Evolutionary conservation across 2,329 filamentous ascomycete genomes (phyloP).

Genomic region (Pseudocercospora macadamiae): DNA sequence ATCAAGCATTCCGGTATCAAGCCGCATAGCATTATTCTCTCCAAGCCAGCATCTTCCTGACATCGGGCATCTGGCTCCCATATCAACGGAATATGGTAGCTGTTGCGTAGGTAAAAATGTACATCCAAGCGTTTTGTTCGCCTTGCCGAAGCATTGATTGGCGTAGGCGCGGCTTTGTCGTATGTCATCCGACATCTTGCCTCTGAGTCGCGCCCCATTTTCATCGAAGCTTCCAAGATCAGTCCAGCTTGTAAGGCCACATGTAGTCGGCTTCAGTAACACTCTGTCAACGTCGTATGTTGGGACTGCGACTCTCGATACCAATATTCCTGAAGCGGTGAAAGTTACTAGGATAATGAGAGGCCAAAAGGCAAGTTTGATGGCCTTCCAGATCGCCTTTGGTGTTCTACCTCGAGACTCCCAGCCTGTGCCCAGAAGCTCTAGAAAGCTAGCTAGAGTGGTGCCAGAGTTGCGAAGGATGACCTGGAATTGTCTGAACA

Average conservation of each 20-base stretch:
- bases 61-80: neutral
- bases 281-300: constrained; percentile 7
- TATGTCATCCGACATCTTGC: constrained; percentile 4
- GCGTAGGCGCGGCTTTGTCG: constrained; percentile 11
- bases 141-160: constrained; percentile 8
- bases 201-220: neutral
- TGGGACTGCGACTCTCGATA: constrained; percentile 6
- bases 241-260: constrained; percentile 4
- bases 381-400: constrained; percentile 1
- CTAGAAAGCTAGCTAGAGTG: neutral
- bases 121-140: constrained; percentile 8
- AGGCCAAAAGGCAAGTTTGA: constrained; percentile 2
- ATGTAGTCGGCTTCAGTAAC: constrained; percentile 8
- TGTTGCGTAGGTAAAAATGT: neutral
- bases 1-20: constrained; percentile 9
- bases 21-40: neutral
- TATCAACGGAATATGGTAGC: neutral
- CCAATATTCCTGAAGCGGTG: constrained; percentile 14
- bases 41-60: neutral
- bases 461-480: constrained; percentile 10
- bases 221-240: neutral
- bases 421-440: constrained; percentile 1
- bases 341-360: constrained; percentile 11
- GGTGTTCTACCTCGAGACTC: neutral
- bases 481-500: constrained; percentile 11